Conservation (phyloP, 176 grass and related monocot genomes). For the Poa annua region DNA sequence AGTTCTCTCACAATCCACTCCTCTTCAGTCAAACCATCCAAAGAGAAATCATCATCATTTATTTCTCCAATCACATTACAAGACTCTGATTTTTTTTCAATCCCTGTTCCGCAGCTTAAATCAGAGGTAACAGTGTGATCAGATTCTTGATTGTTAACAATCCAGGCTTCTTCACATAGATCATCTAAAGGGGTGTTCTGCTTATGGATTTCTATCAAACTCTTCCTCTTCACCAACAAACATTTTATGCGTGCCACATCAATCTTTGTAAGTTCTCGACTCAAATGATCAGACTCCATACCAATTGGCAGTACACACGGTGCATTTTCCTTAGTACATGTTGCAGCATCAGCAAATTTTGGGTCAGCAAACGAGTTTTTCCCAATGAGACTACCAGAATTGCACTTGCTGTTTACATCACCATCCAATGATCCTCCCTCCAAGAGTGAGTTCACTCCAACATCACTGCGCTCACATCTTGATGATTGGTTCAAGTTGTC, state of each 20-base stretch:
- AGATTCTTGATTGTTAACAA: conserved; percentile 32
- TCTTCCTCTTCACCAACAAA: conserved; percentile 49
- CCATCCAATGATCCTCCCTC: conserved; percentile 1
- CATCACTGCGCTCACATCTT: neutral
- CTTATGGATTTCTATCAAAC: conserved; percentile 24
- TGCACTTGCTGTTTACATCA: conserved; percentile 25
- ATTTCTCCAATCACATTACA: conserved; percentile 43
- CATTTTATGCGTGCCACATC: conserved; percentile 42
- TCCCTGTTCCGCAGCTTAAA: conserved; percentile 40
- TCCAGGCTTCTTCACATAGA: conserved; percentile 50
- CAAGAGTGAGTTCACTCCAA: conserved; percentile 1
- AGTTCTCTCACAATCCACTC: conserved; percentile 72
- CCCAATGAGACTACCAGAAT: conserved; percentile 13
- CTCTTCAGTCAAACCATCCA: conserved; percentile 51
- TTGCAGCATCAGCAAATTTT: conserved; percentile 16
- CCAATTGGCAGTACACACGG: conserved; percentile 6
- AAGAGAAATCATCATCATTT: conserved; percentile 19
- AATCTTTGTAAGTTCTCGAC: conserved; percentile 36
- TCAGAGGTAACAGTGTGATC: neutral
- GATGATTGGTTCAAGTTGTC: conserved; percentile 16
- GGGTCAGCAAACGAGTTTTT: conserved; percentile 35
- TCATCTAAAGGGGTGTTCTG: conserved; percentile 33
- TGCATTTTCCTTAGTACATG: conserved; percentile 3
- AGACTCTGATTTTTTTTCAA: conserved; percentile 46
- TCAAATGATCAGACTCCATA: conserved; percentile 26